phyloP scores from a whole-genome alignment of 371 early-diverging fungal genomes.

The Mortierella sp. region DNA sequence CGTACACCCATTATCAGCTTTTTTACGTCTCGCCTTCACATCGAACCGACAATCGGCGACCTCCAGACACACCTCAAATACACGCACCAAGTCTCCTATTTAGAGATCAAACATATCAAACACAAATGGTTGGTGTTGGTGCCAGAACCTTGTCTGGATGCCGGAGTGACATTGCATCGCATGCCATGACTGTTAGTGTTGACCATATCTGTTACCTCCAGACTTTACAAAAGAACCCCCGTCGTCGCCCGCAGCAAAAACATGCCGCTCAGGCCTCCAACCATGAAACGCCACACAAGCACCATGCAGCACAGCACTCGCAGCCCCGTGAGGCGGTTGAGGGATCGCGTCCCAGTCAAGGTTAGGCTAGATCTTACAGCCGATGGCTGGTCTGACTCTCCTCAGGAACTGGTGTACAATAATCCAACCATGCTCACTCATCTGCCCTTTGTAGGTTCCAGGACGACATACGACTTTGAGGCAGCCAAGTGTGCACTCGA shows the following conservation, averaged over 20 bases:
- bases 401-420: too few relatives aligned
- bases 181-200: too few relatives aligned
- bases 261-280: constrained; percentile 17
- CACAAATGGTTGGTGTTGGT: too few relatives aligned
- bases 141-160: too few relatives aligned
- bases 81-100: too few relatives aligned
- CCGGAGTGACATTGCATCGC: too few relatives aligned
- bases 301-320: constrained; percentile 9
- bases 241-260: constrained; percentile 38
- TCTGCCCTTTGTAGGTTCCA: constrained; percentile 6
- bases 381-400: too few relatives aligned
- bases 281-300: too few relatives aligned
- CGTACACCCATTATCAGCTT: background rate
- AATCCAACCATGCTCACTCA: too few relatives aligned
- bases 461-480: constrained; percentile 14
- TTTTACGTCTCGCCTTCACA: background rate
- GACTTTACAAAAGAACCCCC: constrained; percentile 21
- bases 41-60: too few relatives aligned
- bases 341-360: constrained; percentile 25
- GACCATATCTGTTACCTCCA: background rate
- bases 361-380: background rate
- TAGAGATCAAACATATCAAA: too few relatives aligned
- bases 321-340: constrained; percentile 13
- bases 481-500: constrained; percentile 17
- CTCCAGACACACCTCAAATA: too few relatives aligned